phyloP scores from a whole-genome alignment of 805 yeast genomes.

The Wickerhamomyces kurtzmanii region DNA sequence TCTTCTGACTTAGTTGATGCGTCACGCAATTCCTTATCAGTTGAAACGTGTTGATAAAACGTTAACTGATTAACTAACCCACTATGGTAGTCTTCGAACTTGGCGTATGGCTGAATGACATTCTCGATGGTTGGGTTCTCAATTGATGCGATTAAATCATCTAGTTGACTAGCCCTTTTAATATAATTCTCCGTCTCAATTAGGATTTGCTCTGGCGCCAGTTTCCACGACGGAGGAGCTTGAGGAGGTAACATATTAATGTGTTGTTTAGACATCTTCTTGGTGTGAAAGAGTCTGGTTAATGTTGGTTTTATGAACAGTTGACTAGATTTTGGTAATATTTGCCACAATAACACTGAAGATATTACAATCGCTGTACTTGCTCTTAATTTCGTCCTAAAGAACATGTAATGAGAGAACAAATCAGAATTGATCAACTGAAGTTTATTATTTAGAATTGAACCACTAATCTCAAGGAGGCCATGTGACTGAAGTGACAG shows the following conservation, averaged over 20 bases:
- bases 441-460: no score
- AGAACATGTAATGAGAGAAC: no score
- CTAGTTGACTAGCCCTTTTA: constrained; percentile 29
- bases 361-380: no score
- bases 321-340: no score
- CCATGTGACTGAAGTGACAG: no score
- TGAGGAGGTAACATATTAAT: constrained; percentile 24
- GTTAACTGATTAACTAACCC: constrained; percentile 40
- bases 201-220: constrained; percentile 40
- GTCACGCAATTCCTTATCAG: constrained; percentile 55
- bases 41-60: constrained; percentile 67
- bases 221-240: constrained; percentile 47
- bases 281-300: no score
- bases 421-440: no score
- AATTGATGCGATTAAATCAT: constrained; percentile 42
- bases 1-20: constrained; percentile 60
- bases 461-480: no score
- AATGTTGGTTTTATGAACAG: no score
- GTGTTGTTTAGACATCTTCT: no score
- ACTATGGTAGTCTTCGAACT: constrained; percentile 37
- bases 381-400: no score
- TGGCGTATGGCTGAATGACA: constrained; percentile 43
- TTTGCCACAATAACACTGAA: no score
- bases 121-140: constrained; percentile 44
- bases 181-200: constrained; percentile 34